These are phyloP conservation scores for Centrapalus pauciflorus DNA, from an alignment of 129 eudicot genomes.

Conservation along the genomic window DNA sequence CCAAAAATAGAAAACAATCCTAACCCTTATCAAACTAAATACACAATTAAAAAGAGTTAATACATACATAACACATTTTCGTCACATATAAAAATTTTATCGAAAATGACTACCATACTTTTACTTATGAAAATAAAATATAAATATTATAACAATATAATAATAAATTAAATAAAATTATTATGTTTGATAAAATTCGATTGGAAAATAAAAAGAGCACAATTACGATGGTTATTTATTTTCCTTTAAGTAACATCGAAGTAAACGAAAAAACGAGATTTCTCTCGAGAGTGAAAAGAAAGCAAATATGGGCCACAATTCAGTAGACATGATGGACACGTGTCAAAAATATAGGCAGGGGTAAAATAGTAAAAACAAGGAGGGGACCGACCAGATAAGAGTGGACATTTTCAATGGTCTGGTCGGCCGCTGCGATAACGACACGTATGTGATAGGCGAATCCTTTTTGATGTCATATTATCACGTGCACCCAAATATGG, in stretches of 20 bases:
- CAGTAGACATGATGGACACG: neutral
- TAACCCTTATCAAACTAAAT: too few species aligned
- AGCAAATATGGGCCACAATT: neutral
- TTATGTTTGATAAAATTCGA: too few species aligned
- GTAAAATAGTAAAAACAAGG: neutral
- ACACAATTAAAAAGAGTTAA: too few species aligned
- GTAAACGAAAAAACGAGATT: neutral
- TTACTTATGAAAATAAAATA: too few species aligned
- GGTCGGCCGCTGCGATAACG: conserved; percentile 18
- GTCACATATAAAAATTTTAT: too few species aligned
- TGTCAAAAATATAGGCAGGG: neutral
- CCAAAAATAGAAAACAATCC: too few species aligned
- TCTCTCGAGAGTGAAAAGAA: neutral
- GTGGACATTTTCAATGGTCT: neutral
- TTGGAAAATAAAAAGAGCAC: too few species aligned
- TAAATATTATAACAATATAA: too few species aligned
- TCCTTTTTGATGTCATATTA: neutral
- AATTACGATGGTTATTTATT: too few species aligned
- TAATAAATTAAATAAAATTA: too few species aligned
- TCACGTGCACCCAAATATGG: neutral
- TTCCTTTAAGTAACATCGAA: neutral
- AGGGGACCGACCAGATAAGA: neutral
- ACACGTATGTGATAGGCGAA: conserved; percentile 21
- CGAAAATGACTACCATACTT: too few species aligned
- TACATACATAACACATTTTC: too few species aligned